Evolutionary conservation across 345 rosid genomes (phyloP).

Genomic region (Aquilaria malaccensis): DNA sequence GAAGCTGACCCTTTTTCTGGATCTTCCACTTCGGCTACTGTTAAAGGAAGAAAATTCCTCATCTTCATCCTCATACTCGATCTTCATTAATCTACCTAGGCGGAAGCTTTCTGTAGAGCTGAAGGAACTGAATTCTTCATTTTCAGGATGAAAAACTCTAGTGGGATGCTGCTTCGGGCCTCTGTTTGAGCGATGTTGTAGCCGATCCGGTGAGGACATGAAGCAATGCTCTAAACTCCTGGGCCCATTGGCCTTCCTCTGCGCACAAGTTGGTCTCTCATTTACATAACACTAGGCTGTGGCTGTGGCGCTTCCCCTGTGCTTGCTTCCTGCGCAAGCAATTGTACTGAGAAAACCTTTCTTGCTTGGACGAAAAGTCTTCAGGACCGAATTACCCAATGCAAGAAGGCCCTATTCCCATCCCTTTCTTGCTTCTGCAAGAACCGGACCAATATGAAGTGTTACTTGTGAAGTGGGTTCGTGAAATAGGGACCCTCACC

Average conservation of each 20-base stretch:
- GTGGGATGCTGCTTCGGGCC: constrained; percentile 18
- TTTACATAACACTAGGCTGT: constrained; percentile 2
- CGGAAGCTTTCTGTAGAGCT: constrained; percentile 17
- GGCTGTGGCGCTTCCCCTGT: background rate
- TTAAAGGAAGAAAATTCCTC: constrained; percentile 1
- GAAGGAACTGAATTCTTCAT: background rate
- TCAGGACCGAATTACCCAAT: constrained; percentile 8
- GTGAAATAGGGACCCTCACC: too few species aligned
- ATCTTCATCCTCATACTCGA: constrained; percentile 1
- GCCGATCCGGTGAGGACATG: constrained; percentile 16
- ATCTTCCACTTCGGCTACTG: constrained; percentile 16
- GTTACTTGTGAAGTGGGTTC: too few species aligned
- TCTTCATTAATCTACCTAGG: constrained; percentile 9
- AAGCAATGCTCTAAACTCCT: constrained; percentile 29
- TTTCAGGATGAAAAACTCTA: constrained; percentile 25
- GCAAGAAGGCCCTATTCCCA: constrained; percentile 21
- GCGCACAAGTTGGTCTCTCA: constrained; percentile 5
- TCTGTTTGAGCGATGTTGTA: constrained; percentile 2
- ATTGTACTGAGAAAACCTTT: background rate
- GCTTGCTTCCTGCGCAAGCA: constrained; percentile 4
- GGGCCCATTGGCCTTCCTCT: background rate
- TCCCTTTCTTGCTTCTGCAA: background rate
- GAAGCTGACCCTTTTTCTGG: constrained; percentile 38
- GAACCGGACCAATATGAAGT: too few species aligned
- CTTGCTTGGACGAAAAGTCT: constrained; percentile 1